Evolutionary conservation across 2,329 filamentous ascomycete species (phyloP).

Genomic region (Waltergamsia citrina): DNA sequence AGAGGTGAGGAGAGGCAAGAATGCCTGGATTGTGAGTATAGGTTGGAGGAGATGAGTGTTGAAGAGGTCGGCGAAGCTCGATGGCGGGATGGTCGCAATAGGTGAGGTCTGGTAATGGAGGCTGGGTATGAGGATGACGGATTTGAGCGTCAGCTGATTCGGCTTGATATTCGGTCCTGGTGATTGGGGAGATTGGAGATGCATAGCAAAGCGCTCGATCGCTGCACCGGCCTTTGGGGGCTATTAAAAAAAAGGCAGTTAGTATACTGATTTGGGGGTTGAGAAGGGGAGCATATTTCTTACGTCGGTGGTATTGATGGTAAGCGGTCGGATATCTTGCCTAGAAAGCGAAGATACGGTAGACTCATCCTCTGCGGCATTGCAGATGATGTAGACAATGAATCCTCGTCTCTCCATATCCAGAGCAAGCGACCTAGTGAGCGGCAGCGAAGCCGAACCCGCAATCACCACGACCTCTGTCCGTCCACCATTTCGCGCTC

Average conservation of each 20-base stretch:
- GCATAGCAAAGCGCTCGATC: slow-evolving; percentile 61
- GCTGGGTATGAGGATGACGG: slow-evolving; percentile 76
- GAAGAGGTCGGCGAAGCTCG: slow-evolving; percentile 79
- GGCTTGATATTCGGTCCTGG: slow-evolving; percentile 68
- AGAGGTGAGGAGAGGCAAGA: slow-evolving; percentile 68
- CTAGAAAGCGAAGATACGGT: slow-evolving; percentile 68
- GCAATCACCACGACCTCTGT: slow-evolving; percentile 83
- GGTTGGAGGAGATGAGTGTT: slow-evolving; percentile 88
- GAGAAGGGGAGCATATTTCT: neutral
- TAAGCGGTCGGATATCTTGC: slow-evolving; percentile 71
- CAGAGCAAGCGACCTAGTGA: slow-evolving; percentile 72
- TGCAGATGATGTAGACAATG: slow-evolving; percentile 85
- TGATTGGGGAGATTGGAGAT: slow-evolving; percentile 65
- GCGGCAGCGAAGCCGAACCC: slow-evolving; percentile 74
- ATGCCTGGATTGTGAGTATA: slow-evolving; percentile 79
- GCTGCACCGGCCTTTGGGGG: slow-evolving; percentile 57
- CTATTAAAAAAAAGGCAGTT: slow-evolving; percentile 34
- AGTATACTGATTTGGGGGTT: neutral
- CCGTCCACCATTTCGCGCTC: slow-evolving; percentile 73
- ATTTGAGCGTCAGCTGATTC: slow-evolving; percentile 67
- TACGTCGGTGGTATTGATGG: slow-evolving; percentile 75
- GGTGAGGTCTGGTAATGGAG: slow-evolving; percentile 73
- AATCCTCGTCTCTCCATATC: slow-evolving; percentile 89
- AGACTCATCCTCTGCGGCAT: slow-evolving; percentile 75
- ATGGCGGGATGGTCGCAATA: slow-evolving; percentile 75